phyloP scores from a whole-genome alignment of 305 asterid species.

The Striga hermonthica region DNA sequence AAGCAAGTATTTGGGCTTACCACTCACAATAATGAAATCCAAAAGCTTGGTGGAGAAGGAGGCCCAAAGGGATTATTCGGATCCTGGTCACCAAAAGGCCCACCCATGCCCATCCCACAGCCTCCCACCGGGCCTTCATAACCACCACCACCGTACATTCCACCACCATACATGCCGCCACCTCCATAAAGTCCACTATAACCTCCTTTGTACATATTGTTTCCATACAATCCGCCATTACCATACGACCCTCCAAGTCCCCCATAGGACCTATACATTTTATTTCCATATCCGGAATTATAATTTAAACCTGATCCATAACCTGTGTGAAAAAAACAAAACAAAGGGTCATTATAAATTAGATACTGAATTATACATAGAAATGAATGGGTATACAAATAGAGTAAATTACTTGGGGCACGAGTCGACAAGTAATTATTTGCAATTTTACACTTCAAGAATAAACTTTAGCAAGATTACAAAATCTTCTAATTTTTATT shows the following conservation, averaged over 20 bases:
- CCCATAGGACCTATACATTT: slow-evolving; percentile 54
- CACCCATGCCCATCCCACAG: slow-evolving; percentile 88
- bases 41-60: slow-evolving; percentile 85
- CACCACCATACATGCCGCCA: slow-evolving; percentile 85
- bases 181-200: slow-evolving; percentile 66
- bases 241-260: slow-evolving; percentile 68
- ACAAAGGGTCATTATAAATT: slow-evolving; percentile 29
- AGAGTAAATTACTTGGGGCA: no score
- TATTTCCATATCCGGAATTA: slow-evolving; percentile 72
- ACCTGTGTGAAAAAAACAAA: slow-evolving; percentile 42
- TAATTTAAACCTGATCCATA: slow-evolving; percentile 64
- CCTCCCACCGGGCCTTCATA: slow-evolving; percentile 77
- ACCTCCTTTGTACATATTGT: slow-evolving; percentile 84
- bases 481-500: no score
- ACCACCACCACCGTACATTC: slow-evolving; percentile 77
- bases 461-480: no score
- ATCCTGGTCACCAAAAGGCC: slow-evolving; percentile 76
- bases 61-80: slow-evolving; percentile 90
- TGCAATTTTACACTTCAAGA: no score
- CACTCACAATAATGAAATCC: slow-evolving; percentile 92
- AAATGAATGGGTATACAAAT: not conserved
- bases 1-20: slow-evolving; percentile 39
- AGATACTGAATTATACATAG: slow-evolving; percentile 6
- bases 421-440: no score
- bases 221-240: slow-evolving; percentile 75